These are phyloP conservation scores for Musa balbisiana DNA, from an alignment of 202 grass and related monocot species.

Conservation along the genomic window DNA sequence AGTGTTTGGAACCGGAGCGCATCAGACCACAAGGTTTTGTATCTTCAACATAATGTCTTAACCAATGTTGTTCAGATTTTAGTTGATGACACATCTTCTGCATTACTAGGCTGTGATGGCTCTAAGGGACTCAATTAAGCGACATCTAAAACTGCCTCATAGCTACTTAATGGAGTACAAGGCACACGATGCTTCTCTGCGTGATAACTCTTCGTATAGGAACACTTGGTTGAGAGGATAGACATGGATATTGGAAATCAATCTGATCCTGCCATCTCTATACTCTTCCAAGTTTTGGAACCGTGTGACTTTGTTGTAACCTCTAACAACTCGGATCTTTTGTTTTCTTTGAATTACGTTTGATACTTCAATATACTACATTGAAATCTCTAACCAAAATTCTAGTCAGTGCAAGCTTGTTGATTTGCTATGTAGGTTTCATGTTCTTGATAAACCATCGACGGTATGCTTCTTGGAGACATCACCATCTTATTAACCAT, in stretches of 20 bases:
- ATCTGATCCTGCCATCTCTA: no score
- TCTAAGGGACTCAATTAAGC: conserved; percentile 88
- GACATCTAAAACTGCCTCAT: conserved; percentile 81
- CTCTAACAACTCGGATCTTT: no score
- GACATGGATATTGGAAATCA: not conserved
- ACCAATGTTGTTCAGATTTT: not conserved
- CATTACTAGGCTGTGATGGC: conserved; percentile 60
- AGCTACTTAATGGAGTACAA: conserved; percentile 99
- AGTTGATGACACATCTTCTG: not conserved
- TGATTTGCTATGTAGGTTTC: no score
- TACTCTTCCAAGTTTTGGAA: no score
- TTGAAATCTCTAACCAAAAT: no score
- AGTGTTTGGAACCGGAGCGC: conserved; percentile 95
- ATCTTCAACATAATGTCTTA: not conserved
- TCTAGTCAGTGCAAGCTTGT: no score
- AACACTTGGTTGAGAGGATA: conserved; percentile 95
- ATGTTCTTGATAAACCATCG: no score
- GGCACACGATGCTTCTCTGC: conserved; percentile 73
- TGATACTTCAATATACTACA: no score
- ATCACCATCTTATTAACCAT: no score
- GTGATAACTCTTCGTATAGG: conserved; percentile 92
- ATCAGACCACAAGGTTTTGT: conserved; percentile 73
- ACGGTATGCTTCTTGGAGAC: no score
- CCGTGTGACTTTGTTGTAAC: no score
- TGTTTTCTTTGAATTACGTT: no score